Evolutionary conservation across 1,284 basidiomycete species (phyloP), one percentile per base, ranked within the genome.

Genomic region (Xerocomus cyaneibrunnescens): DNA sequence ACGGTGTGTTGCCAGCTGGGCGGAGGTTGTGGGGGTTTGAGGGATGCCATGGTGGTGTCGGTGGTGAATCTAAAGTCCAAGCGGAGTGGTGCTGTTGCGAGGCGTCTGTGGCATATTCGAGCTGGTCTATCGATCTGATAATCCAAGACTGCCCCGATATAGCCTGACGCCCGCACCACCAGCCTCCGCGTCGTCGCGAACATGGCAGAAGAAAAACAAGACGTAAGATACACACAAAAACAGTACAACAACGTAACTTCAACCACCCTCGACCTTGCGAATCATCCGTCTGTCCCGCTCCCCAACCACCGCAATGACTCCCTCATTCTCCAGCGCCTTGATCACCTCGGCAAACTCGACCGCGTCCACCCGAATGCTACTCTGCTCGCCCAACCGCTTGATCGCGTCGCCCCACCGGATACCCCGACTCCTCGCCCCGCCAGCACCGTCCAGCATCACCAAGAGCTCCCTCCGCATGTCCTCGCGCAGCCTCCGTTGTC

Each of bases 281-380:
- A 96, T 92, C 62, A 82, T 85, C 66, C 92, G 81, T 72, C 78
- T 84, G 40, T 96, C 93, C 50, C 90, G 78, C 65, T 95, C 92
- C 2, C 93, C 93, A 17, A 91, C 78, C 16, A 95, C 86, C 68
- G 87, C 93, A 52, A 94, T 73, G 32, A 87, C 48, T 0, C 94
- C 92, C 70, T 97, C 94, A 51, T 83, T 86, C 75, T 90, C 85
- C 58, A 97, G 70, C 14, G 75, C 77, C 64, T 81, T 85, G 54
- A 96, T 77, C 23, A 93, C 88, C 71, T 94, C 91, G 31, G 78
- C 71, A 68, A 98, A 94, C 68, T 96, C 93, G 4, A 78, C 72
- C 39, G 79, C 62, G 62, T 92, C 89, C 51, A 96, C 77, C 51
- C 80, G 80, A 54, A 96, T 76, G 44, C 82, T 87, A 54, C 88